These are phyloP conservation scores for Pseudozyma tsukubaensis DNA, from an alignment of 1,284 basidiomycete genomes.

Conservation along the genomic window DNA sequence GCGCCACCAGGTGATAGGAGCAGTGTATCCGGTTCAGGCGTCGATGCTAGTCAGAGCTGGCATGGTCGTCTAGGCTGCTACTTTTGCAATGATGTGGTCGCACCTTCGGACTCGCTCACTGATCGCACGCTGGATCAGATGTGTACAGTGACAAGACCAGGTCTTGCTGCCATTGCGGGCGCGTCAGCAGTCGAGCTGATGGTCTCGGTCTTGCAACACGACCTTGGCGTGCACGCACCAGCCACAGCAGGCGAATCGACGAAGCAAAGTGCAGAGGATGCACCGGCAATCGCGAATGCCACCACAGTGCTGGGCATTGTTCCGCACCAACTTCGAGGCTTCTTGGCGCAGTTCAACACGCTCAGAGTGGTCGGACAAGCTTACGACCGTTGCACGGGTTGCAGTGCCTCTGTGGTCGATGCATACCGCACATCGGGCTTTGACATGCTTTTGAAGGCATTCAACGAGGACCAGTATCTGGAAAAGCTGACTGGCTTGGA, in stretches of 20 bases:
- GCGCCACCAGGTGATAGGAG: conserved; percentile 71
- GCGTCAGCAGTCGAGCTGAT: conserved; percentile 92
- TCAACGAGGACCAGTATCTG: conserved; percentile 82
- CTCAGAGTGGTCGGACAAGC: conserved; percentile 85
- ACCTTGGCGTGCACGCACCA: conserved; percentile 36
- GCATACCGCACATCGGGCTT: conserved; percentile 76
- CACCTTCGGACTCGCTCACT: conserved; percentile 89
- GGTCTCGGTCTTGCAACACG: conserved; percentile 86
- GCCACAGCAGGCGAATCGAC: conserved; percentile 37
- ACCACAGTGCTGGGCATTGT: conserved; percentile 77
- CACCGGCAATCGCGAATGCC: conserved; percentile 33
- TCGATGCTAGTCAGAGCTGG: conserved; percentile 39
- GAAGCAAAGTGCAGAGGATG: conserved; percentile 21
- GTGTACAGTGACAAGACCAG: conserved; percentile 98
- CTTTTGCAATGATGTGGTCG: conserved; percentile 98
- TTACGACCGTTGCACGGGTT: conserved; percentile 89
- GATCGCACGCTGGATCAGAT: conserved; percentile 97
- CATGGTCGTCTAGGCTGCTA: conserved; percentile 79
- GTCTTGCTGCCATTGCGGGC: conserved; percentile 89
- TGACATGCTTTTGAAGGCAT: conserved; percentile 81
- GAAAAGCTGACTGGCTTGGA: conserved; percentile 87
- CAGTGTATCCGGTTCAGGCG: conserved; percentile 1
- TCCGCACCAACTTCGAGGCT: conserved; percentile 93
- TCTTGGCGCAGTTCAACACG: conserved; percentile 85
- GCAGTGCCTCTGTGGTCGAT: conserved; percentile 69